phyloP scores from a whole-genome alignment of 305 asterid genomes.

The Coffea humblotiana region DNA sequence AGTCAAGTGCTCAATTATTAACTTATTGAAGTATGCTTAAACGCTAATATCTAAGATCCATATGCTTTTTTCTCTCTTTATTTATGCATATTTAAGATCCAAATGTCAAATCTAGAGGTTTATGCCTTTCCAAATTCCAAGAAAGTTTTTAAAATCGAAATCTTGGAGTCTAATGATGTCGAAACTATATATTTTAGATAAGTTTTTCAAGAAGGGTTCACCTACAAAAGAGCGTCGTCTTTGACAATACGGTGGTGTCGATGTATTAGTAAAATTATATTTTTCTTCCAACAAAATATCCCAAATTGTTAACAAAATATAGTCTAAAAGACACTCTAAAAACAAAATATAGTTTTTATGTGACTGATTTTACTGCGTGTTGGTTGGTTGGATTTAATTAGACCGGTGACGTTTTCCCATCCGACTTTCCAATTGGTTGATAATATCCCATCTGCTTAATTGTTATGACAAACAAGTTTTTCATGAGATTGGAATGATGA shows the following conservation, averaged over 20 bases:
- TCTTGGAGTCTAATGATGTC: neutral
- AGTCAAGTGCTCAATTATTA: neutral
- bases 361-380: neutral
- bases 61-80: neutral
- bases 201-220: too few species aligned
- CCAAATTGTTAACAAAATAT: too few species aligned
- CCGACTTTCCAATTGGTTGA: neutral
- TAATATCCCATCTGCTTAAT: neutral
- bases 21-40: neutral
- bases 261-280: too few species aligned
- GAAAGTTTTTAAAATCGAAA: neutral
- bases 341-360: neutral
- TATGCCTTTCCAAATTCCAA: neutral
- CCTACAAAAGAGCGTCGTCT: too few species aligned
- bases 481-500: neutral
- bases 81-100: slow-evolving; percentile 16
- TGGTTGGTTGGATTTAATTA: neutral
- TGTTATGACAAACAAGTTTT: neutral
- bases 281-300: too few species aligned
- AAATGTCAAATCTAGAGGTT: slow-evolving; percentile 14
- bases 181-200: too few species aligned
- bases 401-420: neutral
- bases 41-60: neutral
- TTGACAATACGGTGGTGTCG: too few species aligned
- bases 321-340: too few species aligned